Evolutionary conservation across 1,284 basidiomycete species (phyloP), one percentile per base, ranked within the genome.

Genomic region (Apiotrichum akiyoshidainum): DNA sequence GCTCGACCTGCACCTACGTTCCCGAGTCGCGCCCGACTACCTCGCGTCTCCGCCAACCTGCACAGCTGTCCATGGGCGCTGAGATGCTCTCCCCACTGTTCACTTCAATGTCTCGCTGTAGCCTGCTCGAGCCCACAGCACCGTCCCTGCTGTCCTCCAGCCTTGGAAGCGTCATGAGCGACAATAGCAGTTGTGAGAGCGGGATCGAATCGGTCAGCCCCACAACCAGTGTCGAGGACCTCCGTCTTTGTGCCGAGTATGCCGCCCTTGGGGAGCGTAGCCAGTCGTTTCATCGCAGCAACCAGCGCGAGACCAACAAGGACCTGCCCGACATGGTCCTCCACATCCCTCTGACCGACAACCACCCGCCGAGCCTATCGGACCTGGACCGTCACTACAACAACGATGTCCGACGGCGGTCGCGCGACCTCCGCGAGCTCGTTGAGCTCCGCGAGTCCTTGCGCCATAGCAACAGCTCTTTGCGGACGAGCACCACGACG

Each of bases 81-180:
- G 53, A 47, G 17, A 47, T 54, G 54, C 45, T 48, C n/a, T 22
- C 46, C 26, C 31, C 53, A 12, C 19, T 44, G 42, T 2, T 21
- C 19, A 8, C 2, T 8, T 31, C 22, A 3, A 9, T 17, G 11
- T 52, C 45, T 11, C 53, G 45, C 13, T 11, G 17, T 17, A 60
- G 53, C 44, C 48, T 57, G 37, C 53, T 58, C 12, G 58, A 57
- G 39, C 46, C 54, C 1, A 50, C 50, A 2, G 21, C 39, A 1
- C 46, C 46, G 5, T 54, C 59, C 5, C 22, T 47, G 16, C 39
- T 60, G 6, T 49, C 39, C 14, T 57, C 58, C 3, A 49, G 49
- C 21, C 61, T 58, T 0, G 58, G 58, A 45, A 54, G 55, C 35
- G 34, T 63, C 17, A 41, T 59, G 13, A 60, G 58, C 50, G 61